Conservation (phyloP, 805 yeast species). For the Wickerhamomyces bisporus region DNA sequence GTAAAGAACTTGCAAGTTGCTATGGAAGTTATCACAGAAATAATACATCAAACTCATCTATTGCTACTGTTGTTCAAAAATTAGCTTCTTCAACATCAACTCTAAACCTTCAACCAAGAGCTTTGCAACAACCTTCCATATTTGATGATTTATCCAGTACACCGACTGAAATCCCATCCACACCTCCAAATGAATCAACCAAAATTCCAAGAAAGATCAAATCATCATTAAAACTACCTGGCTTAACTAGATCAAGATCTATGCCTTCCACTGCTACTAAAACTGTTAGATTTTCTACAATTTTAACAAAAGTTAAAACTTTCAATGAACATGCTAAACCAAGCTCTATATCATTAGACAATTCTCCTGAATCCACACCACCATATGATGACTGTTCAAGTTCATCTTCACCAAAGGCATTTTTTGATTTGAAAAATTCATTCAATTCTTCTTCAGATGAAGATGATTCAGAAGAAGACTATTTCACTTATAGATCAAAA, state of each 20-base stretch:
- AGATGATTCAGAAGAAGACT: slow-evolving; percentile 17
- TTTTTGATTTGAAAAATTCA: slow-evolving; percentile 17
- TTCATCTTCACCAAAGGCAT: slow-evolving; percentile 15
- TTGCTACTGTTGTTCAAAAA: slow-evolving; percentile 21
- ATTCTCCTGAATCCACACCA: slow-evolving; percentile 37
- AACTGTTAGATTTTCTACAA: slow-evolving; percentile 59
- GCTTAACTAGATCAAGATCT: slow-evolving; percentile 35
- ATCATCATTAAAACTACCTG: slow-evolving; percentile 43
- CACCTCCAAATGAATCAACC: slow-evolving; percentile 2
- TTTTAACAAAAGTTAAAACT: slow-evolving; percentile 56
- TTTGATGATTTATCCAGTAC: slow-evolving; percentile 2
- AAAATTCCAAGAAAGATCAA: slow-evolving; percentile 22
- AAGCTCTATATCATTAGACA: slow-evolving; percentile 53
- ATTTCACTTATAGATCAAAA: slow-evolving; percentile 12
- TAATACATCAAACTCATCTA: slow-evolving; percentile 17
- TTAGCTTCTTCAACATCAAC: slow-evolving; percentile 21
- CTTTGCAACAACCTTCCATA: background rate
- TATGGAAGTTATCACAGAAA: slow-evolving; percentile 1
- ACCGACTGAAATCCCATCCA: slow-evolving; percentile 4
- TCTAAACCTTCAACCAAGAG: slow-evolving; percentile 9
- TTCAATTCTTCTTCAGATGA: slow-evolving; percentile 15
- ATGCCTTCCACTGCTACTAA: slow-evolving; percentile 43
- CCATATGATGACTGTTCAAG: slow-evolving; percentile 2
- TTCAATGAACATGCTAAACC: slow-evolving; percentile 61
- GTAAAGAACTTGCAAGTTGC: slow-evolving; percentile 1